These are phyloP conservation scores for Penicillium pulvis DNA, from an alignment of 495 filamentous ascomycete species.

Conservation along the genomic window DNA sequence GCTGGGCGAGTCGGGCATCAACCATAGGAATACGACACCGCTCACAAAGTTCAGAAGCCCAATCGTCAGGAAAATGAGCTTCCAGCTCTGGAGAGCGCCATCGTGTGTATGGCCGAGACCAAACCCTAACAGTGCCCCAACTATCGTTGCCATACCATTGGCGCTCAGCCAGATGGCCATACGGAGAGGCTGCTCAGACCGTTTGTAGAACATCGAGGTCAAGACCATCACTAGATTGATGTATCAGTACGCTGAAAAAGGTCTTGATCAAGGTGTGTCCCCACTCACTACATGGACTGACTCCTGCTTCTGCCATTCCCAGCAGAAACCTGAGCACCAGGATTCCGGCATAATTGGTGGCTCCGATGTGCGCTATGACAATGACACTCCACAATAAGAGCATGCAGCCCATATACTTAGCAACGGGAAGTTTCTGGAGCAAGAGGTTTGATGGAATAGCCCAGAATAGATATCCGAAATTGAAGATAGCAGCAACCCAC, in stretches of 20 bases:
- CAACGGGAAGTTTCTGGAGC: conserved; percentile 57
- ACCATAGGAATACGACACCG: conserved; percentile 40
- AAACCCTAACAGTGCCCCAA: conserved; percentile 56
- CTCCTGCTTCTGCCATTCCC: conserved; percentile 66
- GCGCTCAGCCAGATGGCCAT: conserved; percentile 67
- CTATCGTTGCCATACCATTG: conserved; percentile 58
- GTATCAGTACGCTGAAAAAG: neutral
- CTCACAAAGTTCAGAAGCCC: conserved; percentile 51
- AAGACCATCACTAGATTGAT: conserved; percentile 46
- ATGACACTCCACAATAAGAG: conserved; percentile 61
- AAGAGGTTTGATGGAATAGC: conserved; percentile 56
- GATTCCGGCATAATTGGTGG: conserved; percentile 58
- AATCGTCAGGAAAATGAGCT: conserved; percentile 58
- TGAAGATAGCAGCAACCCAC: conserved; percentile 55
- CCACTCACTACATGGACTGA: conserved; percentile 47
- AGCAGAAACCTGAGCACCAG: conserved; percentile 61
- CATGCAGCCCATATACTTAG: conserved; percentile 59
- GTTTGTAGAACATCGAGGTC: conserved; percentile 70
- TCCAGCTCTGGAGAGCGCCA: conserved; percentile 49
- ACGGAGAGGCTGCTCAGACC: conserved; percentile 62
- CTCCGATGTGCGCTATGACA: conserved; percentile 58
- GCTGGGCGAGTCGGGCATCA: conserved; percentile 47
- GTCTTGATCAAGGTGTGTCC: neutral
- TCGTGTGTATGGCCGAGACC: conserved; percentile 52
- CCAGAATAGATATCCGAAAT: conserved; percentile 52